Conservation (phyloP, 495 filamentous ascomycete species). For the Podospora appendiculata region DNA sequence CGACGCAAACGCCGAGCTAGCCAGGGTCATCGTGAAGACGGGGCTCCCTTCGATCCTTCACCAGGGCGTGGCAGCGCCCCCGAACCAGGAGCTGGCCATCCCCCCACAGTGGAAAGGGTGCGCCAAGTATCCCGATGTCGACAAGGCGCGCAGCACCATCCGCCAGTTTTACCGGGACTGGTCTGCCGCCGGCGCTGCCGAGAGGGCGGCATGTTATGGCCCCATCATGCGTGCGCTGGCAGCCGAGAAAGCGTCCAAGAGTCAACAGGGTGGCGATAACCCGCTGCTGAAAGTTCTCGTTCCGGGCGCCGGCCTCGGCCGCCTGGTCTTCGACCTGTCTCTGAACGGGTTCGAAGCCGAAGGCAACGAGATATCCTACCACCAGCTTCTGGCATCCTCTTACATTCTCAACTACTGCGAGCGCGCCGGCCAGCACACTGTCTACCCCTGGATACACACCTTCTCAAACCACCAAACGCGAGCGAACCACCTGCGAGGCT, state of each 20-base stretch:
- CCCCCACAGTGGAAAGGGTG: constrained; percentile 53
- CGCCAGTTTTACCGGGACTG: constrained; percentile 95
- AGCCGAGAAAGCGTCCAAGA: constrained; percentile 46
- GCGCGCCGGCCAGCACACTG: constrained; percentile 44
- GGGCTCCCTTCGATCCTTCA: constrained; percentile 61
- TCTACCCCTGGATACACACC: constrained; percentile 73
- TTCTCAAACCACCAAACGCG: constrained; percentile 73
- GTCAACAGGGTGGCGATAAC: constrained; percentile 15
- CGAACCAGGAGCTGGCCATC: constrained; percentile 16
- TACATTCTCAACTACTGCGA: constrained; percentile 69
- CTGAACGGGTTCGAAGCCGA: constrained; percentile 66
- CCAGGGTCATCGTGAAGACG: constrained; percentile 60
- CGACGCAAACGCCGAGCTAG: constrained; percentile 77
- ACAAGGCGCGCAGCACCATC: constrained; percentile 85
- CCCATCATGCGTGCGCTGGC: constrained; percentile 60
- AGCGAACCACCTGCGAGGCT: constrained; percentile 60
- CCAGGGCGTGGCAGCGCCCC: constrained; percentile 1
- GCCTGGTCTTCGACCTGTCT: constrained; percentile 80
- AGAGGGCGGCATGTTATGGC: constrained; percentile 67
- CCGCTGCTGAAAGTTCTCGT: constrained; percentile 61
- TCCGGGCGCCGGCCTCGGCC: constrained; percentile 82
- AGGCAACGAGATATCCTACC: constrained; percentile 95
- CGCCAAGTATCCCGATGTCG: constrained; percentile 63
- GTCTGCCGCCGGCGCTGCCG: constrained; percentile 66
- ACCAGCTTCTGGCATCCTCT: constrained; percentile 78